Percentiles rank a stretch among this genome's conserved stretches.
Evolutionary conservation across 2,329 filamentous ascomycete species (phyloP).

Genomic region (Fusarium anguioides): DNA sequence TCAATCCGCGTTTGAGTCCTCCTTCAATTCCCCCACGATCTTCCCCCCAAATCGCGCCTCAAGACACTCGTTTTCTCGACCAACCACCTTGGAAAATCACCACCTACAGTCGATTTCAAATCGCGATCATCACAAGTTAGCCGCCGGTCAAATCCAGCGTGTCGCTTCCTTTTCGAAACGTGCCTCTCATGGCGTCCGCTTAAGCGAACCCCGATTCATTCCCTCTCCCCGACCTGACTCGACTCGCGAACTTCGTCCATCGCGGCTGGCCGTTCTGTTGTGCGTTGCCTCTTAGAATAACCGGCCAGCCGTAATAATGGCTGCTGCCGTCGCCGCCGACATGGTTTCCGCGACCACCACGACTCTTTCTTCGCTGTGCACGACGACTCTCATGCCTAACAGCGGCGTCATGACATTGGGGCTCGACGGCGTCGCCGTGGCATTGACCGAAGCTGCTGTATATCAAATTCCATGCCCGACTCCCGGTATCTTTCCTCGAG

Average conservation of each 20-base stretch:
- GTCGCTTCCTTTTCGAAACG: background rate
- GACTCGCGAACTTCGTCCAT: slow-evolving; percentile 38
- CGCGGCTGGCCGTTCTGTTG: slow-evolving; percentile 45
- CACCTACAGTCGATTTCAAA: slow-evolving; percentile 5
- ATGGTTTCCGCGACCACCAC: slow-evolving; percentile 44
- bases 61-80: slow-evolving; percentile 22
- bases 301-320: slow-evolving; percentile 45
- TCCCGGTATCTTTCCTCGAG: slow-evolving; percentile 36
- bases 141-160: background rate
- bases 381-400: slow-evolving; percentile 57
- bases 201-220: slow-evolving; percentile 23
- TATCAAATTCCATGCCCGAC: slow-evolving; percentile 57
- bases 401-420: slow-evolving; percentile 62
- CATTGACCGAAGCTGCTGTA: slow-evolving; percentile 67
- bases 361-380: slow-evolving; percentile 51
- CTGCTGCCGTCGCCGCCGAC: slow-evolving; percentile 31
- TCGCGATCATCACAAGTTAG: slow-evolving; percentile 4
- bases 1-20: slow-evolving; percentile 28
- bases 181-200: slow-evolving; percentile 38
- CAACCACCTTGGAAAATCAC: background rate
- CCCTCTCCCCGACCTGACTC: background rate
- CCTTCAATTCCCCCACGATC: slow-evolving; percentile 19
- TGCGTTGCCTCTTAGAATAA: slow-evolving; percentile 30
- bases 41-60: slow-evolving; percentile 22
- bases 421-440: slow-evolving; percentile 63